Base-by-base conservation (phyloP, 2,329 filamentous ascomycete genomes). In the Fusarium sp. region DNA sequence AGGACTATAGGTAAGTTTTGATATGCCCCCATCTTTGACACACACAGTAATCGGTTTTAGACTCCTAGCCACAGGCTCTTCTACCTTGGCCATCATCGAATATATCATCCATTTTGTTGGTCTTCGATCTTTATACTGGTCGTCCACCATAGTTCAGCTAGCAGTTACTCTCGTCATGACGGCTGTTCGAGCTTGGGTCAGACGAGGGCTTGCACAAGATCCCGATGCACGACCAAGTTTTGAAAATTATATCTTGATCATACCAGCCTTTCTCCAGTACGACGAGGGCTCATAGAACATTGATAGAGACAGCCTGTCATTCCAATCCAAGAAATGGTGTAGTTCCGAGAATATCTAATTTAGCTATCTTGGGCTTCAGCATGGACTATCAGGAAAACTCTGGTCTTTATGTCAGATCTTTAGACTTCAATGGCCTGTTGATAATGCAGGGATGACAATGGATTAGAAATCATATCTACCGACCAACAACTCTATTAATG, bases 21-120 rank as follows among this genome's bases (percentile, higher is more conserved):
- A 12, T 4, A 4, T 11, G 6, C 26, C 4, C 26, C 9, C 5
- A 28, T 7, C 9, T 28, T 28, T 28, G 7, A 28, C 9, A 6
- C 13, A 25, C 7, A 11, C 11, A 22, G 8, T 36, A 7, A 46
- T n/a, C 3, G 4, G 3, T 2, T 19, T 12, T 5, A 46, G 43
- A 3, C 6, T 7, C 12, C 22, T 36, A 1, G n/a, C 22, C 2
- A 36, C n/a, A 5, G 11, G 9, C 3, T 36, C 22, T 12, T 22
- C 45, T 9, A 5, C 15, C 6, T 2, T 31, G 5, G 24, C 45
- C 4, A 1, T 48, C 5, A 3, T 7, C 4, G 45, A 34, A n/a
- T 48, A 39, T 5, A 25, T 48, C 5, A 2, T 39, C 15, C 45
- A 48, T 8, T 48, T 48, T n/a, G 9, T 39, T n/a, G 45, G 45